A percentile compares a stretch with the other conserved stretches of the same genome.
phyloP scores from a whole-genome alignment of 306 rosid genomes.

The Macrotyloma uniflorum region DNA sequence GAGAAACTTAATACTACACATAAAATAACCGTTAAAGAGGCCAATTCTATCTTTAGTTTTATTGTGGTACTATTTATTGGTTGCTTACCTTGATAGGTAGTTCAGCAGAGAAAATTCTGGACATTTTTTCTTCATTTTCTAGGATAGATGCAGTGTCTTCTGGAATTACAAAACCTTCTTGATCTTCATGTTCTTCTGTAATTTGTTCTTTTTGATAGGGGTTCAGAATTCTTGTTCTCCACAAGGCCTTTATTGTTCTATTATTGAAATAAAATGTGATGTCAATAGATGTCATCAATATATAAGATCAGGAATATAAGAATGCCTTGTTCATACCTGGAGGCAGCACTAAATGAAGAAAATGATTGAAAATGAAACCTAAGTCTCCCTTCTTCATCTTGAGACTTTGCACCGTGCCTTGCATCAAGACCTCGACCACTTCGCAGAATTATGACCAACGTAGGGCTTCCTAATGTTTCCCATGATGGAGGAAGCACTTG shows the following conservation, averaged over 20 bases:
- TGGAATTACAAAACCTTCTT: conserved; percentile 53
- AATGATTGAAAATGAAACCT: conserved; percentile 87
- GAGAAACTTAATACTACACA: background rate
- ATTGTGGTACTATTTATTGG: background rate
- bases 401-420: conserved; percentile 76
- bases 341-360: conserved; percentile 67
- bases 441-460: conserved; percentile 62
- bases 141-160: conserved; percentile 51
- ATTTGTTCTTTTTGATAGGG: conserved; percentile 60
- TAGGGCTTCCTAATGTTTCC: conserved; percentile 84
- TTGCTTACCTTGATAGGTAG: conserved; percentile 62
- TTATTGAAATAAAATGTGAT: conserved; percentile 30
- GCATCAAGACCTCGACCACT: conserved; percentile 81
- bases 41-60: background rate
- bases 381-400: conserved; percentile 91
- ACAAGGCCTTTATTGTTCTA: conserved; percentile 78
- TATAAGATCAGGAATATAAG: background rate
- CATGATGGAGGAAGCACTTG: conserved; percentile 72
- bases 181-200: conserved; percentile 63
- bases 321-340: conserved; percentile 55
- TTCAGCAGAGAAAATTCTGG: conserved; percentile 63
- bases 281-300: background rate
- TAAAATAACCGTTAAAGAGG: background rate
- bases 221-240: conserved; percentile 70
- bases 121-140: conserved; percentile 61